phyloP scores from a whole-genome alignment of 257 asterid species.

The Perilla frutescens region DNA sequence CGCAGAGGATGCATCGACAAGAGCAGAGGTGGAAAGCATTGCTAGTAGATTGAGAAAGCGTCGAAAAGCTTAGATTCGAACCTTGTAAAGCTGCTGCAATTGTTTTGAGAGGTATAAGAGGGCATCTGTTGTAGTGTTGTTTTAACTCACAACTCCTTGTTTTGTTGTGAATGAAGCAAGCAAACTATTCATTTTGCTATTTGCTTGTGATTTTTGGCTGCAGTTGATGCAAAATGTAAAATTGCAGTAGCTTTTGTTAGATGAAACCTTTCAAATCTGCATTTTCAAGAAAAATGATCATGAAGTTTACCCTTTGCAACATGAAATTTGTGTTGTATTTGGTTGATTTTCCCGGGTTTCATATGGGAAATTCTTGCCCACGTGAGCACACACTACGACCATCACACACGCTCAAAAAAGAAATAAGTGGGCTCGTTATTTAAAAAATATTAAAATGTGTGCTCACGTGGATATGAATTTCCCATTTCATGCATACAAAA shows the following conservation, averaged over 20 bases:
- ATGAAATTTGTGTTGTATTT: too few species aligned
- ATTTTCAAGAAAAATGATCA: neutral
- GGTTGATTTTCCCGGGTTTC: too few species aligned
- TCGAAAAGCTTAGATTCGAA: slow-evolving; percentile 23
- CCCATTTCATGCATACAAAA: too few species aligned
- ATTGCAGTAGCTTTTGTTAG: too few species aligned
- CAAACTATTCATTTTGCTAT: neutral
- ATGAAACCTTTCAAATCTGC: neutral
- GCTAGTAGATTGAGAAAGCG: slow-evolving; percentile 33
- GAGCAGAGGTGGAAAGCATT: slow-evolving; percentile 28
- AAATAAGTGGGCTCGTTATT: too few species aligned
- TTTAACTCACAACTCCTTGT: neutral
- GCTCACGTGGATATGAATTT: too few species aligned
- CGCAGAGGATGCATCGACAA: neutral
- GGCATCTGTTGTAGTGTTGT: neutral
- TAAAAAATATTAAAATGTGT: too few species aligned
- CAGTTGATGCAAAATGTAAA: slow-evolving; percentile 6
- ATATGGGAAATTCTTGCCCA: too few species aligned
- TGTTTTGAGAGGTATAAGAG: neutral
- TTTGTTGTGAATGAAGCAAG: neutral
- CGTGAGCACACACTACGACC: too few species aligned
- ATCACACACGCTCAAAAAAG: too few species aligned
- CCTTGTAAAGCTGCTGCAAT: slow-evolving; percentile 22
- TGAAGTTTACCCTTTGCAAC: too few species aligned
- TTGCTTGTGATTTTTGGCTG: neutral